These are phyloP conservation scores for Teratosphaeria pseudoeucalypti DNA, from an alignment of 2,329 filamentous ascomycete species.

Conservation along the genomic window DNA sequence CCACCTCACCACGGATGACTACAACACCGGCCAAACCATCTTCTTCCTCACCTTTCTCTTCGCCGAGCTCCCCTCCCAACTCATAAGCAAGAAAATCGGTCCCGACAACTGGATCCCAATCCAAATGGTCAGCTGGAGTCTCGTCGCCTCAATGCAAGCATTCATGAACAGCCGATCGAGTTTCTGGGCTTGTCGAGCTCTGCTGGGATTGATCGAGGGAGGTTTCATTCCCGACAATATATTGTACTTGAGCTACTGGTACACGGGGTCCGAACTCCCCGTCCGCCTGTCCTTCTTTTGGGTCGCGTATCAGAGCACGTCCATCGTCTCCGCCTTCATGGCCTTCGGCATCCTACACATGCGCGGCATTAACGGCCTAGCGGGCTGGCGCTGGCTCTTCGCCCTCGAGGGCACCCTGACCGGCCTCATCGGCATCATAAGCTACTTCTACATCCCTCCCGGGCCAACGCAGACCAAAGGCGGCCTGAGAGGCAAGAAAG, in stretches of 20 bases:
- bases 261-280: slow-evolving; percentile 60
- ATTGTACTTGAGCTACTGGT: slow-evolving; percentile 65
- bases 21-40: slow-evolving; percentile 37
- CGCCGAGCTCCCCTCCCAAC: slow-evolving; percentile 29
- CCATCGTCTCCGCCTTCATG: slow-evolving; percentile 37
- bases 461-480: slow-evolving; percentile 55
- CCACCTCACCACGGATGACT: slow-evolving; percentile 41
- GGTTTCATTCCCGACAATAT: slow-evolving; percentile 53
- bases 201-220: slow-evolving; percentile 34
- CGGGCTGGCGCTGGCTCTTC: slow-evolving; percentile 44
- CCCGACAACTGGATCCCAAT: slow-evolving; percentile 34
- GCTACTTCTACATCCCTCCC: slow-evolving; percentile 44
- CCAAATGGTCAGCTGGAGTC: slow-evolving; percentile 33
- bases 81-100: slow-evolving; percentile 36
- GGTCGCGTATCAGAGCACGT: slow-evolving; percentile 46
- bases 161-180: slow-evolving; percentile 23
- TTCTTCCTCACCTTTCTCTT: slow-evolving; percentile 76
- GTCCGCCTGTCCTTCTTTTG: slow-evolving; percentile 60
- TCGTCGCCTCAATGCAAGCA: slow-evolving; percentile 30
- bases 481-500: slow-evolving; percentile 47
- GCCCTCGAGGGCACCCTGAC: slow-evolving; percentile 48
- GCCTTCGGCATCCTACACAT: slow-evolving; percentile 44
- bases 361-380: slow-evolving; percentile 37
- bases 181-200: slow-evolving; percentile 29
- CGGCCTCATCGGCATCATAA: slow-evolving; percentile 41